Evolutionary conservation across 768 basidiomycete species (phyloP).

Genomic region (Calocera cornea): DNA sequence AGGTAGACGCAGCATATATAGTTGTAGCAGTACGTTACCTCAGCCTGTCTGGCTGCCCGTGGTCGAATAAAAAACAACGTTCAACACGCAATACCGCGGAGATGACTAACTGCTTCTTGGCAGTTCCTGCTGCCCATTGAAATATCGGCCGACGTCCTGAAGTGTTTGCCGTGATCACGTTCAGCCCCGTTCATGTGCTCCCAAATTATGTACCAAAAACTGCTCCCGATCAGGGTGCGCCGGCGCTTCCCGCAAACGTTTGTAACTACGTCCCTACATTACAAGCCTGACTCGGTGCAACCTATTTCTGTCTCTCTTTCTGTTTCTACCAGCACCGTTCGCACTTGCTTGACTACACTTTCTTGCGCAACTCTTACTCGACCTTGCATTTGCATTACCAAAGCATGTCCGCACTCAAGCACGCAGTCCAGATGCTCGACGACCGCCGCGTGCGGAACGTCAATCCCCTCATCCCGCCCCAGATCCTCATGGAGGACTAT

Average conservation of each 20-base stretch:
- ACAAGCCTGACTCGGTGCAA: neutral
- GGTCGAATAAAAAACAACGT: constrained; percentile 1
- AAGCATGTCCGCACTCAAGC: constrained; percentile 39
- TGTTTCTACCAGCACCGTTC: neutral
- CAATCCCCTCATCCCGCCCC: constrained; percentile 82
- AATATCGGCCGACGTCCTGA: neutral
- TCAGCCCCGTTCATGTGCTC: neutral
- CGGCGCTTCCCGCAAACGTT: neutral
- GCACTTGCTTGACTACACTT: neutral
- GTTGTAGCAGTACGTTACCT: neutral
- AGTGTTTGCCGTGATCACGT: neutral
- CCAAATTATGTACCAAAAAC: neutral
- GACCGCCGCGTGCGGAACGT: constrained; percentile 78
- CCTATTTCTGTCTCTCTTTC: neutral
- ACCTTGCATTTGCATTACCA: neutral
- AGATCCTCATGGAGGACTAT: constrained; percentile 88
- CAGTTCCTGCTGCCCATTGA: too few relatives aligned
- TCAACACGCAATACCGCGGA: neutral
- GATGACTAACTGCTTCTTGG: too few relatives aligned
- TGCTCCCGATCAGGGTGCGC: neutral
- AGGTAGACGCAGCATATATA: neutral
- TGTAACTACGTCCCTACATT: neutral
- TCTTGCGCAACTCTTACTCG: neutral
- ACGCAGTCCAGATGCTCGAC: constrained; percentile 67
- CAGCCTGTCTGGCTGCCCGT: neutral